These are phyloP conservation scores for Vigna reflexopilosa DNA, from an alignment of 306 rosid genomes.

Conservation along the genomic window DNA sequence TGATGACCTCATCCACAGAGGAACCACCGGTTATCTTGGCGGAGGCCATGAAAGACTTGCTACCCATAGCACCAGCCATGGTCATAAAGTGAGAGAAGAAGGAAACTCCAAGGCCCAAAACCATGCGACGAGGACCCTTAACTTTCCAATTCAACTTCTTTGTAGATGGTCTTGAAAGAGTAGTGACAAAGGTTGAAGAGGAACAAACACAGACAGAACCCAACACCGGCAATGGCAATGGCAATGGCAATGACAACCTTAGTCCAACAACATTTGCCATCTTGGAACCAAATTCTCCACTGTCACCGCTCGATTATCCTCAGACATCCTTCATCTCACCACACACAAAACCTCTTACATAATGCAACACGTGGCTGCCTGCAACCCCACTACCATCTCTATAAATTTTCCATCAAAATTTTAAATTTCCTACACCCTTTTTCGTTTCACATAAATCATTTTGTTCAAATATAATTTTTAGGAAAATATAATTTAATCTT, in stretches of 20 bases:
- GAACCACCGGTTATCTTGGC: conserved; percentile 55
- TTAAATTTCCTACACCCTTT: too few relatives aligned
- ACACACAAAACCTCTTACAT: conserved; percentile 33
- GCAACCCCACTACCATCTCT: neutral
- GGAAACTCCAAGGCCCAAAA: conserved; percentile 65
- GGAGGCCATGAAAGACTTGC: conserved; percentile 66
- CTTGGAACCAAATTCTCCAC: neutral
- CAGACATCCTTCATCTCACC: neutral
- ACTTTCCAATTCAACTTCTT: conserved; percentile 46
- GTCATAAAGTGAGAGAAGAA: conserved; percentile 54
- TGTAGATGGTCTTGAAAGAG: neutral
- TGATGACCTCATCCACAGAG: conserved; percentile 65
- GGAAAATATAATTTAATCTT: too few relatives aligned
- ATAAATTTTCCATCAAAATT: too few relatives aligned
- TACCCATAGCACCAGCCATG: conserved; percentile 43
- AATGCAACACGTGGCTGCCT: conserved; percentile 51
- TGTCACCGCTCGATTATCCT: conserved; percentile 21
- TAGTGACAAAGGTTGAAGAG: neutral
- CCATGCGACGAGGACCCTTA: conserved; percentile 61
- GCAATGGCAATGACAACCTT: conserved; percentile 24
- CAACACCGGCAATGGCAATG: conserved; percentile 41
- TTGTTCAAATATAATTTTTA: too few relatives aligned
- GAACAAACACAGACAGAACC: neutral
- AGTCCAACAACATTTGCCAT: conserved; percentile 60
- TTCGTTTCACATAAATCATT: too few relatives aligned